These are phyloP conservation scores for Boletus subparvulus DNA, from an alignment of 768 basidiomycete genomes.

Conservation along the genomic window DNA sequence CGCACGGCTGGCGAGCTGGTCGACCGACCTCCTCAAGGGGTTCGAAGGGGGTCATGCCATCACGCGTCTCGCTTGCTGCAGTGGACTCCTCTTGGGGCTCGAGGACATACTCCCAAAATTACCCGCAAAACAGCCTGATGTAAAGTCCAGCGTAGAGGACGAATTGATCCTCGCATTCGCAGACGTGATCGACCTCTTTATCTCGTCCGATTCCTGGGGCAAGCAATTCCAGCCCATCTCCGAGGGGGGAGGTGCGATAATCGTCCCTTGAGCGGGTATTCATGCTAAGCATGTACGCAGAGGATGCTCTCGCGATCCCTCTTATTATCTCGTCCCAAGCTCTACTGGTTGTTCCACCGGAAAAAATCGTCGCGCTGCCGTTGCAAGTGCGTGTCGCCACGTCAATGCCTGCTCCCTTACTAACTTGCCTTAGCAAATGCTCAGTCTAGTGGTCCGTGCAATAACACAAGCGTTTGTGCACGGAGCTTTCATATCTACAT, in stretches of 20 bases:
- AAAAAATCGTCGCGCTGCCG: conserved; percentile 61
- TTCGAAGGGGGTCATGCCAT: conserved; percentile 66
- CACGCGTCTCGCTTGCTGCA: conserved; percentile 58
- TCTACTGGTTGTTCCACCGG: conserved; percentile 50
- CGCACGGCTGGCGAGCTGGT: conserved; percentile 51
- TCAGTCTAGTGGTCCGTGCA: conserved; percentile 41
- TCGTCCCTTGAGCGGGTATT: not conserved
- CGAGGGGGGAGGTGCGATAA: conserved; percentile 40
- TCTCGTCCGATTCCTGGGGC: conserved; percentile 53
- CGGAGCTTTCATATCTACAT: conserved; percentile 52
- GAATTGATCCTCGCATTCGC: conserved; percentile 69
- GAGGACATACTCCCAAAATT: conserved; percentile 46
- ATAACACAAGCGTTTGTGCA: conserved; percentile 55
- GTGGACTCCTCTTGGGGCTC: conserved; percentile 64
- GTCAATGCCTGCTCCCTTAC: conserved; percentile 18
- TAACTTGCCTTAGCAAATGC: conserved; percentile 24
- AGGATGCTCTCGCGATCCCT: conserved; percentile 43
- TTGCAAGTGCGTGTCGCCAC: conserved; percentile 41
- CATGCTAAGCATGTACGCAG: conserved; percentile 23
- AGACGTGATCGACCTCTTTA: conserved; percentile 67
- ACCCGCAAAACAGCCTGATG: conserved; percentile 31
- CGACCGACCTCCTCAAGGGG: conserved; percentile 50
- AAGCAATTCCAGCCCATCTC: conserved; percentile 62
- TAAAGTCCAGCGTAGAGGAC: conserved; percentile 53
- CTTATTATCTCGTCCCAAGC: conserved; percentile 62